Evolutionary conservation across 495 filamentous ascomycete genomes (phyloP), one percentile per base, ranked within the genome.

Genomic region (Hyphodiscus hymeniophilus): DNA sequence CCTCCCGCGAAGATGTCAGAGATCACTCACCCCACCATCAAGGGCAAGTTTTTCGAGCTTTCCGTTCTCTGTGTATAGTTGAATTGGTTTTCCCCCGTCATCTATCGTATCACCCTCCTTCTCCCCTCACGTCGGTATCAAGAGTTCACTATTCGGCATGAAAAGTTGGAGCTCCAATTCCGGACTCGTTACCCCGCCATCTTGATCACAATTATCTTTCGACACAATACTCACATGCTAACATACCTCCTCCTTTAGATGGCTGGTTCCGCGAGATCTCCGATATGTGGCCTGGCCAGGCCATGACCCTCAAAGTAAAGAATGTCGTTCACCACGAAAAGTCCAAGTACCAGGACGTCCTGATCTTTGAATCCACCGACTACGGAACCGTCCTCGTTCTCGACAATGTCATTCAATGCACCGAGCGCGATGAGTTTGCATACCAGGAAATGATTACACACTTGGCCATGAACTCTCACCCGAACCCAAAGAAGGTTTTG

Each of bases 371-470:
- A 77, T 91, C 85, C 60, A 91, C 81, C 74, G 79, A 96, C 79
- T 87, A 97, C 67, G 92, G 92, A 60, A 94, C 80, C 57, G 91
- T 97, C 42, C 79, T 99, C n/a, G 90, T 99, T 36, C 77, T 99
- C 32, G 92, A 99, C 77, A 95, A 95, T 63, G 92, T 95, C 64
- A 96, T 99, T 67, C 92, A 97, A 71, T 89, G 82, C 75, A 96
- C 92, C 47, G 92, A 97, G 80, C 79, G 89, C 34, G 94, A 99
- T 64, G 94, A 99, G 74, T 97, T 97, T 76, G 83, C 87, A 70
- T 97, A 97, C 80, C 94, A 99, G 73, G 94, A 99, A 80, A 99
- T 99, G 92, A 99, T 99, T 72, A 88, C 92, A 49, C 89, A 99
- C 70, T 77, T 97, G 44, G 92, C 88, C 69, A 90, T 99, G 86